Evolutionary conservation across 2,329 filamentous ascomycete genomes (phyloP), one percentile per base, ranked within the genome.

Genomic region (Botrytis pseudocinerea): DNA sequence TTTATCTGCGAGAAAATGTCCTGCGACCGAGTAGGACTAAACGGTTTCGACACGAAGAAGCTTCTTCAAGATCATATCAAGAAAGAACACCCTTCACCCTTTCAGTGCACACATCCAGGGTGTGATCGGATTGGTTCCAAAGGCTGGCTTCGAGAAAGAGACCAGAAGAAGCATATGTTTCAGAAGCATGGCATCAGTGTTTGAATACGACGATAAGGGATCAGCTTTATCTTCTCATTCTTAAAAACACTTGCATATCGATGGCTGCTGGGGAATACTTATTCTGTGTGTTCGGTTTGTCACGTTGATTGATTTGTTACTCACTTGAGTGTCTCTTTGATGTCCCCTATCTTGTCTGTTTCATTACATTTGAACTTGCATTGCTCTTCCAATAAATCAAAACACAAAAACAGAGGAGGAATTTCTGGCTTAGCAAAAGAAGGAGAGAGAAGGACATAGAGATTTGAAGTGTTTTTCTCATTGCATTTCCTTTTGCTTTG

Each of bases 51-150:
- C 1, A 71, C 60, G 6, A 59, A 76, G 1, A 65, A 75, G 35
- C 61, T 74, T 4, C 20, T 76, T 22, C 40, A 69, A 16, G n/a
- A 35, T 46, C 76, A 77, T 46, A 35, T 74, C 10, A 77, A 76
- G 57, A 74, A 74, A 8, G 73, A 76, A 1, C 76, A 77, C 44
- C 59, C 62, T 20, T 74, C 74, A 22, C 71, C 71, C 32, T 76
- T 73, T 44, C 75, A 75, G 48, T 77, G 75, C 25, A 28, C 70
- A 20, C 63, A 75, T 20, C 68, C 61, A 4, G 76, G 74, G 18
- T 77, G 76, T 46, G 66, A 75, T 61, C 74, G 75, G 18, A 42
- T 76, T 28, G 76, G 75, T 1, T 71, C 54, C 20, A 77, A 77
- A 6, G 76, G 75, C 4, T 77, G 75, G 74, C 57, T 70, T 28